phyloP scores from a whole-genome alignment of 805 yeast genomes.

The Wickerhamomyces rabaulensis region DNA sequence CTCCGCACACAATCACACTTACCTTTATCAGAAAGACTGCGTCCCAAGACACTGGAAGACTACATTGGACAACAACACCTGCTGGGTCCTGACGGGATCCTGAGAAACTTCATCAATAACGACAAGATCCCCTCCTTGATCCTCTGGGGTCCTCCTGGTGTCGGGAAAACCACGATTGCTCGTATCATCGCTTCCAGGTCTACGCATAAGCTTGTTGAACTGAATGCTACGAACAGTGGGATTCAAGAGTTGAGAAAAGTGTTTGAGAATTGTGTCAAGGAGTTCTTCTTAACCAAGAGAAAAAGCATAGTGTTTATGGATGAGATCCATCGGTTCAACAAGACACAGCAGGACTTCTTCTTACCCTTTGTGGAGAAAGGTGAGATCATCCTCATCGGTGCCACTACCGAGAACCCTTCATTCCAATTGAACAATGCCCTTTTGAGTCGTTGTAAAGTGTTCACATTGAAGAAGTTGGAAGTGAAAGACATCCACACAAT shows the following conservation, averaged over 20 bases:
- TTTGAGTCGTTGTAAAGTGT: constrained; percentile 77
- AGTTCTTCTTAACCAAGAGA: constrained; percentile 36
- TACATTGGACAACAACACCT: constrained; percentile 86
- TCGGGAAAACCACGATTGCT: constrained; percentile 83
- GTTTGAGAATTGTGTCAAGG: constrained; percentile 38
- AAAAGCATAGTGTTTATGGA: constrained; percentile 78
- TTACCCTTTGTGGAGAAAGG: constrained; percentile 84
- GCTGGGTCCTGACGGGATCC: constrained; percentile 56
- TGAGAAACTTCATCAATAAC: constrained; percentile 57
- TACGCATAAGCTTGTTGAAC: constrained; percentile 55
- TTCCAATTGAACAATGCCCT: constrained; percentile 78
- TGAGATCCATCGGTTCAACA: constrained; percentile 86
- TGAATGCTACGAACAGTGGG: constrained; percentile 79
- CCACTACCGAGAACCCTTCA: constrained; percentile 96
- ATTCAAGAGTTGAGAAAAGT: constrained; percentile 60
- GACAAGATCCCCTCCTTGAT: constrained; percentile 79
- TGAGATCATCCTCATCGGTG: constrained; percentile 77
- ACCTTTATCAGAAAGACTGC: constrained; percentile 71
- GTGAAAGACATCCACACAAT: constrained; percentile 46
- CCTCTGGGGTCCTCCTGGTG: constrained; percentile 95
- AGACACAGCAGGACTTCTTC: constrained; percentile 83
- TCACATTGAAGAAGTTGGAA: constrained; percentile 54
- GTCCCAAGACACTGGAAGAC: constrained; percentile 68
- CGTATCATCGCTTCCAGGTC: constrained; percentile 35
- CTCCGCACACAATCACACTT: constrained; percentile 12